Conservation (phyloP, 495 filamentous ascomycete genomes). For the Tetracladium marchalianum region DNA sequence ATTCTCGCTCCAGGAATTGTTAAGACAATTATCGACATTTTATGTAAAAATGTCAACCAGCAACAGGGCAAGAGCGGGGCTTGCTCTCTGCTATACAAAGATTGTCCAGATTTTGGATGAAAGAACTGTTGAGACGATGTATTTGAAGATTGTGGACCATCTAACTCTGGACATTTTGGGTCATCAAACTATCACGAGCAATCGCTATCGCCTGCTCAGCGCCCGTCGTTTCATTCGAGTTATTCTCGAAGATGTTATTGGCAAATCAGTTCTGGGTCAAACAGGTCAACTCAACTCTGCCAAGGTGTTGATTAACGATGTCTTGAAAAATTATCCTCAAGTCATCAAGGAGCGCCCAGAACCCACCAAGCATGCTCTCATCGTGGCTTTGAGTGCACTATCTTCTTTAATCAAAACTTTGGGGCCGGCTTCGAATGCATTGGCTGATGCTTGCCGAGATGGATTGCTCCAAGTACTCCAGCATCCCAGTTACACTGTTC, state of each 20-base stretch:
- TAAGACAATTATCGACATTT: slow-evolving; percentile 71
- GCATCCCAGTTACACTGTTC: slow-evolving; percentile 93
- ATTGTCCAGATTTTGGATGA: slow-evolving; percentile 65
- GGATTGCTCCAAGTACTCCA: slow-evolving; percentile 83
- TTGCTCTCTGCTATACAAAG: slow-evolving; percentile 80
- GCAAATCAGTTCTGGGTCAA: slow-evolving; percentile 74
- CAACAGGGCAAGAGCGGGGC: slow-evolving; percentile 69
- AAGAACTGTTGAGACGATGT: slow-evolving; percentile 67
- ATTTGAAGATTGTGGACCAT: slow-evolving; percentile 70
- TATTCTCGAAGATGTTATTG: slow-evolving; percentile 77
- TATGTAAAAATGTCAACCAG: slow-evolving; percentile 74
- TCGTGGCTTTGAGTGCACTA: slow-evolving; percentile 69
- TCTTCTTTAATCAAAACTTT: slow-evolving; percentile 68
- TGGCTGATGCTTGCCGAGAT: slow-evolving; percentile 77
- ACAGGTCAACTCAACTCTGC: slow-evolving; percentile 76
- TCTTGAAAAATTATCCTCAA: slow-evolving; percentile 92
- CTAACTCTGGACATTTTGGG: slow-evolving; percentile 72
- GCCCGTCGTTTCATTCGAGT: slow-evolving; percentile 78
- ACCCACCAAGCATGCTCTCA: slow-evolving; percentile 77
- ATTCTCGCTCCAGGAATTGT: slow-evolving; percentile 67
- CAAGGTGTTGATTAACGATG: slow-evolving; percentile 71
- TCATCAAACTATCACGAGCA: slow-evolving; percentile 63
- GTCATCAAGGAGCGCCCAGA: slow-evolving; percentile 85
- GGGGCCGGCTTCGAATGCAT: slow-evolving; percentile 65
- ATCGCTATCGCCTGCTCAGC: slow-evolving; percentile 79